Evolutionary conservation across 2,329 filamentous ascomycete genomes (phyloP).

Genomic region (Fusarium vanettenii): DNA sequence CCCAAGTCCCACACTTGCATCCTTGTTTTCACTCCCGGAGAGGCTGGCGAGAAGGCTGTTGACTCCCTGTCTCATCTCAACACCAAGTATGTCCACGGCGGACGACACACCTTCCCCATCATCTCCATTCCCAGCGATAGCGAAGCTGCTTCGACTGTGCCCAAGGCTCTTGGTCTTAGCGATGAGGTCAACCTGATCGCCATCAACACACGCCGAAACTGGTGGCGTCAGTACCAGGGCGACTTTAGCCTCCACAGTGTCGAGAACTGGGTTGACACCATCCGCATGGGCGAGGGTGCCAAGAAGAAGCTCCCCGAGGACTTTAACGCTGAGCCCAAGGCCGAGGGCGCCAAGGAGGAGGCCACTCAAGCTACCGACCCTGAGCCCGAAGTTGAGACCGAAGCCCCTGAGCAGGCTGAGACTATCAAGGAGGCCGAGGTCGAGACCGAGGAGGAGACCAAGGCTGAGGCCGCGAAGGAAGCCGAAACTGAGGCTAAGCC

Average conservation of each 20-base stretch:
- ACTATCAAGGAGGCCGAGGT: conserved; percentile 37
- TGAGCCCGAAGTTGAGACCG: conserved; percentile 39
- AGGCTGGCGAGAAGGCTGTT: conserved; percentile 68
- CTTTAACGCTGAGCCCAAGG: conserved; percentile 58
- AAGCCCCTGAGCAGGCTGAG: conserved; percentile 41
- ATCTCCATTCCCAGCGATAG: conserved; percentile 74
- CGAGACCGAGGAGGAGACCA: conserved; percentile 21
- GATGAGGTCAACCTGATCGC: conserved; percentile 79
- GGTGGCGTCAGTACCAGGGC: conserved; percentile 82
- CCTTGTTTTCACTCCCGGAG: conserved; percentile 74
- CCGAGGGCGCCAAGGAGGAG: conserved; percentile 45
- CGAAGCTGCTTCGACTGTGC: conserved; percentile 56
- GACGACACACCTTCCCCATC: conserved; percentile 83
- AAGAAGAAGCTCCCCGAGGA: conserved; percentile 80
- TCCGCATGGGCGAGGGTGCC: conserved; percentile 86
- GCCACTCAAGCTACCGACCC: conserved; percentile 41
- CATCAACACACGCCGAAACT: conserved; percentile 84
- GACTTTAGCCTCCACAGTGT: conserved; percentile 71
- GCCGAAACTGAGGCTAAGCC: conserved; percentile 36
- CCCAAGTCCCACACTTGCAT: conserved; percentile 85
- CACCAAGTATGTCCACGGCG: conserved; percentile 76
- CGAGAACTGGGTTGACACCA: conserved; percentile 90
- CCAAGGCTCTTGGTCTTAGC: conserved; percentile 66
- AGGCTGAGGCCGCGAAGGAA: not conserved
- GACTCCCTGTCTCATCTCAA: conserved; percentile 77